These are phyloP conservation scores for Scutellospora calospora DNA, from an alignment of 371 early-diverging fungal genomes.

Conservation along the genomic window DNA sequence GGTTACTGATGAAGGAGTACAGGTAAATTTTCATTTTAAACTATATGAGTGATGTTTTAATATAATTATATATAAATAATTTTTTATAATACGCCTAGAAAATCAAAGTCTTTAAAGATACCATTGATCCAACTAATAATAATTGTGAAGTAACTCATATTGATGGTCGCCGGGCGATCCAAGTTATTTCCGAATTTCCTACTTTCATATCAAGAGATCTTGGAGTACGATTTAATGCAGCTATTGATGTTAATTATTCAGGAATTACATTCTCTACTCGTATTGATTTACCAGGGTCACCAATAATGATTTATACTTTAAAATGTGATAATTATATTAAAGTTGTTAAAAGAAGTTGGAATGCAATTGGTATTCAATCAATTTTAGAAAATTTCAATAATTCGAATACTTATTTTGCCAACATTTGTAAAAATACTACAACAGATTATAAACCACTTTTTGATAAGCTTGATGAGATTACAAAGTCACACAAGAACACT, in stretches of 20 bases:
- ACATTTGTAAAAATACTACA: not conserved
- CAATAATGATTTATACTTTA: not conserved
- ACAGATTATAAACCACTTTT: too few relatives aligned
- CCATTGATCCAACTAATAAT: not conserved
- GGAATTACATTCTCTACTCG: too few relatives aligned
- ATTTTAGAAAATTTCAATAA: not conserved
- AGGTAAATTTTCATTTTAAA: too few relatives aligned
- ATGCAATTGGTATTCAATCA: not conserved
- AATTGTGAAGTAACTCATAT: constrained; percentile 21
- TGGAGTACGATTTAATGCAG: not conserved
- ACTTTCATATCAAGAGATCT: not conserved
- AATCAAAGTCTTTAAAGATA: constrained; percentile 3
- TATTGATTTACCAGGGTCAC: too few relatives aligned
- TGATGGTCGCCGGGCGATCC: not conserved
- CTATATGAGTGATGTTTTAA: too few relatives aligned
- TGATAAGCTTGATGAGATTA: not conserved
- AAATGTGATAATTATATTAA: not conserved
- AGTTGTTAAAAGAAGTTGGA: constrained; percentile 6
- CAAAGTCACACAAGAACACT: not conserved
- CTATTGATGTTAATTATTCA: not conserved
- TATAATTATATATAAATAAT: too few relatives aligned
- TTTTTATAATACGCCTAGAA: too few relatives aligned
- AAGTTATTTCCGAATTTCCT: not conserved
- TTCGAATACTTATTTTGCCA: not conserved
- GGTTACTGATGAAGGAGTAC: not conserved